These are phyloP conservation scores for Chlorella ohadii DNA, from an alignment of 139 green algal genomes.

Conservation along the genomic window DNA sequence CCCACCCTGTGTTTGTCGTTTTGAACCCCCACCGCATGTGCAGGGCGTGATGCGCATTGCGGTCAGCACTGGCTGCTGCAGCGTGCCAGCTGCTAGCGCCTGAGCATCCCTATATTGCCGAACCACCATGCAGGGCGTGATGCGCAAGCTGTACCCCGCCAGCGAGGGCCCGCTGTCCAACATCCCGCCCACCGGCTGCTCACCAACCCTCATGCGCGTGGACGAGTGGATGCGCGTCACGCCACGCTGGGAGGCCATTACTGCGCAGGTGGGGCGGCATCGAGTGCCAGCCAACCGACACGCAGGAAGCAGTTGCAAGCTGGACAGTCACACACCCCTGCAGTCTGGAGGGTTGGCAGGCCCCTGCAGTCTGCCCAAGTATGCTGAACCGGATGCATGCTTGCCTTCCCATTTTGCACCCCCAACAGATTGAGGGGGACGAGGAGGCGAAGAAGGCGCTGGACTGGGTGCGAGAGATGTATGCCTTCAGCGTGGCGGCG, in stretches of 20 bases:
- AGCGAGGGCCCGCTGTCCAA: slow-evolving; percentile 40
- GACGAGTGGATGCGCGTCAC: slow-evolving; percentile 32
- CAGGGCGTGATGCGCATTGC: too few relatives aligned
- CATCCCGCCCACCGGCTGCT: slow-evolving; percentile 55
- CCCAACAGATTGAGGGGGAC: slow-evolving; percentile 77
- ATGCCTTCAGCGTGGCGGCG: slow-evolving; percentile 69
- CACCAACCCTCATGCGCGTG: slow-evolving; percentile 51
- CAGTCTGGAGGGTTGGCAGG: too few relatives aligned
- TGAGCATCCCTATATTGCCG: too few relatives aligned
- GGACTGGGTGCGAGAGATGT: slow-evolving; percentile 91
- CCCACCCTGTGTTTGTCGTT: too few relatives aligned
- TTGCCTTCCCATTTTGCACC: background rate
- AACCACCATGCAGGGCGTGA: slow-evolving; percentile 28
- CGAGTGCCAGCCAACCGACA: too few relatives aligned
- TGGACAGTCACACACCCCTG: too few relatives aligned
- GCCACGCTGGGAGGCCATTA: slow-evolving; percentile 2
- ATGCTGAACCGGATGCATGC: too few relatives aligned
- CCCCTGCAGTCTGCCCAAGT: too few relatives aligned
- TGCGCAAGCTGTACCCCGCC: slow-evolving; percentile 60
- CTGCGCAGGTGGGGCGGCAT: background rate
- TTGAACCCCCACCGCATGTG: too few relatives aligned
- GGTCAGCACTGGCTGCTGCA: background rate
- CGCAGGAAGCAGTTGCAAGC: too few relatives aligned
- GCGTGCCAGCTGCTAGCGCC: background rate
- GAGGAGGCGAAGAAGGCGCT: slow-evolving; percentile 54